Base-by-base conservation (phyloP, 2,329 filamentous ascomycete species). In the Ceratocystis albifundus region DNA sequence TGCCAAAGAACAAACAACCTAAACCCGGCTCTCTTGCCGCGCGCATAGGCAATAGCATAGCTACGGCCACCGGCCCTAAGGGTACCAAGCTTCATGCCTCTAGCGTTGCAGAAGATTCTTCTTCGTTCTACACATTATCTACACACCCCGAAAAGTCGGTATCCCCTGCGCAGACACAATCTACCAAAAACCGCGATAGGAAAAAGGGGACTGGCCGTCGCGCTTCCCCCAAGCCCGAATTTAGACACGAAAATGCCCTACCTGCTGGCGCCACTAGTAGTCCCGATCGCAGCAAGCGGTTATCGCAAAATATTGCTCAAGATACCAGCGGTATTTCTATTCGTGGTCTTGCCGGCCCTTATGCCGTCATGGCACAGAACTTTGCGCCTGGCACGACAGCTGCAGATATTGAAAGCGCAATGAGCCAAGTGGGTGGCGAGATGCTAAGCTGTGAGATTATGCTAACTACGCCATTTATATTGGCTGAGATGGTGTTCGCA, bases 371-470 rank as follows among this genome's bases (percentile, higher is more conserved):
- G 73, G 88, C 87, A 2, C 87, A 89, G 75, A 94, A 94, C 78
- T 90, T 94, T 73, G 89, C 89, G 12, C 84, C 84, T 1, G 89
- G 89, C 46, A 94, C 89, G 0, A 91, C 89, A 5, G 87, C 87
- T 1, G 88, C 87, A 36, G 89, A 94, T 72, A 90, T 94, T 68
- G 88, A 91, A 77, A 88, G 86, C 71, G 89, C 89, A 66, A 86
- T 94, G 84, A 82, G 81, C n/a, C 84, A 85, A 0, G 77, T 89
- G n/a, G 88, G 87, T 48, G 88, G 87, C 36, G 79, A 86, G 68
- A 81, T 90, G 71, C 72, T 82, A 28, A 84, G 82, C 71, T 93
- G 89, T 76, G 82, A 80, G 45, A 77, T 94, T 48, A 75, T 90
- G 66, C 85, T 87, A 72, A 80, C 85, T 3, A 77, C 78, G 32